These are phyloP conservation scores for Cystobasidium ongulense DNA, from an alignment of 768 basidiomycete species.

Conservation along the genomic window DNA sequence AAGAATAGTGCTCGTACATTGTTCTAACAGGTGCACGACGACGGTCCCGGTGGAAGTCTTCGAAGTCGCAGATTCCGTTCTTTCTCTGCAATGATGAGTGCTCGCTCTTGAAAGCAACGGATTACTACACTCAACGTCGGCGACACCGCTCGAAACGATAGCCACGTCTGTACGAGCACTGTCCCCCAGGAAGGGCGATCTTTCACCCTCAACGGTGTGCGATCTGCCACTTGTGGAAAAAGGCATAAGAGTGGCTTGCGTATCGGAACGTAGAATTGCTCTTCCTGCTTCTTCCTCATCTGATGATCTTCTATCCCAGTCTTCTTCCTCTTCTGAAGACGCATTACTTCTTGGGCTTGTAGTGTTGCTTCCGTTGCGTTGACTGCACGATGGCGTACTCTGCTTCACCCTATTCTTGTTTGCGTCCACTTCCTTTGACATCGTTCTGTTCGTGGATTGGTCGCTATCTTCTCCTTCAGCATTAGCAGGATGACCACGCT, in stretches of 20 bases:
- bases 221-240: neutral
- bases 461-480: no score
- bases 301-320: conserved; percentile 28
- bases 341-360: neutral
- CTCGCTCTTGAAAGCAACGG: neutral
- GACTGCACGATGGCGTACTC: no score
- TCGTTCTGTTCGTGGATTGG: no score
- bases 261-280: neutral
- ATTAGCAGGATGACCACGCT: no score
- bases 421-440: no score
- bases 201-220: neutral
- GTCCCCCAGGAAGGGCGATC: neutral
- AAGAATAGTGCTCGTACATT: no score
- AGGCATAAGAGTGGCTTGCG: neutral
- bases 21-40: neutral
- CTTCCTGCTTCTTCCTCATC: neutral
- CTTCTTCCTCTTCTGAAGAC: conserved; percentile 18
- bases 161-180: neutral
- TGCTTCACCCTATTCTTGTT: no score
- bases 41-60: neutral
- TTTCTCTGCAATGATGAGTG: neutral
- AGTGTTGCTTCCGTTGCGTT: no score
- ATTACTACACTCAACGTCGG: neutral
- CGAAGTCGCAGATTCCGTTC: conserved; percentile 24
- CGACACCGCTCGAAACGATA: neutral